Evolutionary conservation across 108 stramenopile species (phyloP), one percentile per base, ranked within the genome.

Genomic region (Skeletonema menzelii): DNA sequence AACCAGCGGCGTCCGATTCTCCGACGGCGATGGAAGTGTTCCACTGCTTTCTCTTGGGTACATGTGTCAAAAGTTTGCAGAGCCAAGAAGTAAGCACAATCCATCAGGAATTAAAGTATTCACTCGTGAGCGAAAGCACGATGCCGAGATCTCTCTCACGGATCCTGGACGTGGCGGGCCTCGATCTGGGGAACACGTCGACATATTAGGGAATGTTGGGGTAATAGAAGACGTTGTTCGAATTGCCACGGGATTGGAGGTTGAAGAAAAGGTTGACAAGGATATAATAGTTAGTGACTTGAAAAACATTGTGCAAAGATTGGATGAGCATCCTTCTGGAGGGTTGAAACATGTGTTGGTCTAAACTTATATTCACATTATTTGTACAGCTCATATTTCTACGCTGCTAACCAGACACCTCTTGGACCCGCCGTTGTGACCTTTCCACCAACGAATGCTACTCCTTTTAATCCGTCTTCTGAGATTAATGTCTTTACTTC

Each of bases 11-110:
- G 80, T 94, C 19, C 74, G 71, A 27, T 85, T 75, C 59, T 71
- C 71, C 20, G 90, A 95, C 64, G 96, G 96, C 17, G 96, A 97
- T 79, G 91, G 83, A 5, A 84, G 81, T 12, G 96, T 95, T 2
- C 94, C 96, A n/a, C 81, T 97, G 11, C 34, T 91, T 26, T 87
- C 86, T 28, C 69, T 95, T 19, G 96, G 96, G 27, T 94, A 92
- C 77, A 86, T 93, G 77, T 95, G 96, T 70, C 85, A 86, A 70
- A 80, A 82, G 10, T 97, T 93, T 91, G 63, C 74, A 20, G 78
- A 79, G 38, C 61, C 67, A 11, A 72, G 56, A 20, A 75, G 77
- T n/a, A 66, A 58, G 10, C 79, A 91, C 67, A 97, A 97, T 66
- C 96, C 96, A 8, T 79, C 86, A 5, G 73, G 74, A 6, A 76